Conservation (phyloP, 2,329 filamentous ascomycete species). For the Arachnomyces sp. region DNA sequence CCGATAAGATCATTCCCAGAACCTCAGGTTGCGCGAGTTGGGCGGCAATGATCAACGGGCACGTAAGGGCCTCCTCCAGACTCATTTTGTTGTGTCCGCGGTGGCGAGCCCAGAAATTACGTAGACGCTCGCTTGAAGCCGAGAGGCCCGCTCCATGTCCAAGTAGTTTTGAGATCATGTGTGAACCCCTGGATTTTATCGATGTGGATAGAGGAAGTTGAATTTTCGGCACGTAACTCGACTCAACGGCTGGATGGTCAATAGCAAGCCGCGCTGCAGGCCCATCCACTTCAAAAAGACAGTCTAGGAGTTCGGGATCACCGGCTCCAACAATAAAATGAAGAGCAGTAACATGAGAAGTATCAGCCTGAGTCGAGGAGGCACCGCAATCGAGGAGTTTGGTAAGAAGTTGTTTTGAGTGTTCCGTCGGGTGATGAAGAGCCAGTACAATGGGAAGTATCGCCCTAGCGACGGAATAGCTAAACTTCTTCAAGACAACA, state of each 20-base stretch:
- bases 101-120: constrained; percentile 7
- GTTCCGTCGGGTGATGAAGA: constrained; percentile 50
- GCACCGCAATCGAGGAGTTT: constrained; percentile 59
- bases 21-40: constrained; percentile 43
- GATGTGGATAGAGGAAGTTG: constrained; percentile 49
- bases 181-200: constrained; percentile 42
- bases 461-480: constrained; percentile 44
- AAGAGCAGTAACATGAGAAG: constrained; percentile 54
- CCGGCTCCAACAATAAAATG: constrained; percentile 50
- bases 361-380: constrained; percentile 61
- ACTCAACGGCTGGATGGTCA: constrained; percentile 49
- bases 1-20: constrained; percentile 49
- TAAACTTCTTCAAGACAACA: constrained; percentile 42
- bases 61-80: constrained; percentile 45
- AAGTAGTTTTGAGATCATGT: constrained; percentile 52
- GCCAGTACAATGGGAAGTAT: constrained; percentile 60
- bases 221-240: constrained; percentile 26
- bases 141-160: constrained; percentile 50
- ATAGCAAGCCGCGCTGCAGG: constrained; percentile 50
- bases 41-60: constrained; percentile 59
- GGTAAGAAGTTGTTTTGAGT: constrained; percentile 54
- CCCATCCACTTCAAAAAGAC: constrained; percentile 44
- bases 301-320: constrained; percentile 31
- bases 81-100: constrained; percentile 40
- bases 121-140: constrained; percentile 44